phyloP scores from a whole-genome alignment of 1,284 basidiomycete species.

The Ceratobasidium sp. region DNA sequence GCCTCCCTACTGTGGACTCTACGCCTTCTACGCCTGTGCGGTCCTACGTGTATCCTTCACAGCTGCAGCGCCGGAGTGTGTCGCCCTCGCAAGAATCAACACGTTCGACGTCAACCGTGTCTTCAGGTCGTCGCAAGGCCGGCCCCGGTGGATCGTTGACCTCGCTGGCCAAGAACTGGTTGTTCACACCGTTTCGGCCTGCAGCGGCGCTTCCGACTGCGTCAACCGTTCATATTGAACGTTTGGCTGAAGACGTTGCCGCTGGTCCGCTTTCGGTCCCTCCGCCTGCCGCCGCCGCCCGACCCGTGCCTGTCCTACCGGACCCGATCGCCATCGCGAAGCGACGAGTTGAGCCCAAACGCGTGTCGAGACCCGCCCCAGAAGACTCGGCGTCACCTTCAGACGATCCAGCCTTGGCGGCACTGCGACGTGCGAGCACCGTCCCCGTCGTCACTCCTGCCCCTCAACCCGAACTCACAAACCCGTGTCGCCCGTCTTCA shows the following conservation, averaged over 20 bases:
- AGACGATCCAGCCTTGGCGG: conserved; percentile 31
- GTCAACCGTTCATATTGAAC: conserved; percentile 42
- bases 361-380: conserved; percentile 13
- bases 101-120: conserved; percentile 54
- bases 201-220: conserved; percentile 52
- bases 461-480: conserved; percentile 49
- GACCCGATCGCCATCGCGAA: conserved; percentile 65
- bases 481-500: conserved; percentile 68
- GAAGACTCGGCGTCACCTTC: conserved; percentile 33
- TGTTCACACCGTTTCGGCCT: conserved; percentile 74
- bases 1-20: conserved; percentile 25
- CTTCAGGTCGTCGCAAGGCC: conserved; percentile 53
- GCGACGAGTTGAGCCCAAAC: conserved; percentile 32
- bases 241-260: conserved; percentile 34
- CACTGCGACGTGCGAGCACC: conserved; percentile 20
- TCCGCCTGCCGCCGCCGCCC: conserved; percentile 2
- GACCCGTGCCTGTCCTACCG: conserved; percentile 49
- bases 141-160: conserved; percentile 51
- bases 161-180: conserved; percentile 59
- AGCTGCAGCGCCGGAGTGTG: conserved; percentile 53
- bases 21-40: conserved; percentile 24
- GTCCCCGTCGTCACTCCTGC: conserved; percentile 33
- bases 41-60: not conserved
- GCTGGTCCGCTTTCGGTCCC: conserved; percentile 30
- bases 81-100: conserved; percentile 76